Evolutionary conservation across 192 early-diverging fungal genomes (phyloP).

Genomic region (Podila epicladia): DNA sequence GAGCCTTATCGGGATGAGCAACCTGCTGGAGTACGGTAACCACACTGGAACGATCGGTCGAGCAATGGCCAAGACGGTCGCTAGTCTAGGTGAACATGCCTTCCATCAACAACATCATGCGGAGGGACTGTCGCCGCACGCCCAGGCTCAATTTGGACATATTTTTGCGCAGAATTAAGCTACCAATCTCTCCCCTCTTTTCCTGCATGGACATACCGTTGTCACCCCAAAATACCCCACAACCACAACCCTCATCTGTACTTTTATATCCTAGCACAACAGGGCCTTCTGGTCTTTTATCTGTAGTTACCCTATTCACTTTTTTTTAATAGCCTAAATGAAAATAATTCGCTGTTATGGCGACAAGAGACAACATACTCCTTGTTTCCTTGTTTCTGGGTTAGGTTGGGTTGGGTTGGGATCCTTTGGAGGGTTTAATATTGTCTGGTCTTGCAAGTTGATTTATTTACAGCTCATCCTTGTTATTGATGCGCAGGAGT

Average conservation of each 20-base stretch:
- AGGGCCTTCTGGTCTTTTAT: not conserved
- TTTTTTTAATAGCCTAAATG: too few species aligned
- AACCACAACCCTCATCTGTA: too few species aligned
- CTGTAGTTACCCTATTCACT: not conserved
- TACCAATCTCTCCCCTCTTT: too few species aligned
- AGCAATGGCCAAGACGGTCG: not conserved
- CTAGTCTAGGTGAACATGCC: not conserved
- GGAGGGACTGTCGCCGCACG: not conserved
- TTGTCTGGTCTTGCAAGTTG: not conserved
- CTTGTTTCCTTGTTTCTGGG: too few species aligned
- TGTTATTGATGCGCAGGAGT: slow-evolving; percentile 66
- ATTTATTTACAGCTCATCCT: slow-evolving; percentile 46
- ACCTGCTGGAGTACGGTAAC: not conserved
- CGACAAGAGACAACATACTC: too few species aligned
- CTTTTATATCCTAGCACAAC: not conserved
- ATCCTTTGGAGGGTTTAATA: too few species aligned
- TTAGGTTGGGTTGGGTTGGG: too few species aligned
- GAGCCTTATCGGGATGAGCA: not conserved
- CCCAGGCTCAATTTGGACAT: not conserved
- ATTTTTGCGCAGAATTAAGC: not conserved
- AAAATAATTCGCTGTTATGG: too few species aligned
- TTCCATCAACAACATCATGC: not conserved
- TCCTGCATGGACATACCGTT: too few species aligned
- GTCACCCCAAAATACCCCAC: too few species aligned
- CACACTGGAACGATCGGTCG: not conserved